These are phyloP conservation scores for Fusarium nematophilum DNA, from an alignment of 2,329 filamentous ascomycete genomes.

Conservation along the genomic window DNA sequence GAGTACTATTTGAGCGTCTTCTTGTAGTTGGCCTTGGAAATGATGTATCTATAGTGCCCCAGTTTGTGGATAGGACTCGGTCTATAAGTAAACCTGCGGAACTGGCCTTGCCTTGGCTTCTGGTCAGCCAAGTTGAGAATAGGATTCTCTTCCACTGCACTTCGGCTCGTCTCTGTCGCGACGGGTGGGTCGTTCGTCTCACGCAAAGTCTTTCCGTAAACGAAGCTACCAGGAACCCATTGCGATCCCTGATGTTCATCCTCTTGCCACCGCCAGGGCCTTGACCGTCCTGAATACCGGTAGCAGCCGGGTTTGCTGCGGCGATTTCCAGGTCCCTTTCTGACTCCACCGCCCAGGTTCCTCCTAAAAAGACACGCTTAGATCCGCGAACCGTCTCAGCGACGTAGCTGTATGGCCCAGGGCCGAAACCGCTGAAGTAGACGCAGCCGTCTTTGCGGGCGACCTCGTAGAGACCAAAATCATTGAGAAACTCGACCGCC, in stretches of 20 bases:
- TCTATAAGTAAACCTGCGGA: neutral
- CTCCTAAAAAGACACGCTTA: neutral
- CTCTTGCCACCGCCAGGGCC: slow-evolving; percentile 1
- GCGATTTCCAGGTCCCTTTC: slow-evolving; percentile 4
- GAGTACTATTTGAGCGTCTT: too few relatives aligned
- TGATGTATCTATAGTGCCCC: slow-evolving; percentile 4
- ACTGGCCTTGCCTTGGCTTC: neutral
- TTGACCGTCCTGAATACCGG: neutral
- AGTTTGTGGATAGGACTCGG: slow-evolving; percentile 8
- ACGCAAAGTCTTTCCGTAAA: neutral
- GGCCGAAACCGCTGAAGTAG: slow-evolving; percentile 11
- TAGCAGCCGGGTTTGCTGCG: neutral
- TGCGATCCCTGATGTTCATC: neutral
- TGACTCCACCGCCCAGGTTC: slow-evolving; percentile 8
- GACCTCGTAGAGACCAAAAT: slow-evolving; percentile 7
- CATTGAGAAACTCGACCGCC: neutral
- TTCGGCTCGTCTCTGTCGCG: too few relatives aligned
- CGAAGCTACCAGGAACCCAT: slow-evolving; percentile 1
- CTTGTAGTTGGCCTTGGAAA: too few relatives aligned
- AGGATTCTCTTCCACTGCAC: too few relatives aligned
- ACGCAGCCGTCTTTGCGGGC: slow-evolving; percentile 3
- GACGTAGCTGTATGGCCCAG: slow-evolving; percentile 8
- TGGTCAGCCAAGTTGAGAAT: slow-evolving; percentile 5
- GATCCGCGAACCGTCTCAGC: slow-evolving; percentile 8
- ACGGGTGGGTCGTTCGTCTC: too few relatives aligned